These are phyloP conservation scores for Colletotrichum spaethianum DNA, from an alignment of 2,329 filamentous ascomycete species.

Conservation along the genomic window DNA sequence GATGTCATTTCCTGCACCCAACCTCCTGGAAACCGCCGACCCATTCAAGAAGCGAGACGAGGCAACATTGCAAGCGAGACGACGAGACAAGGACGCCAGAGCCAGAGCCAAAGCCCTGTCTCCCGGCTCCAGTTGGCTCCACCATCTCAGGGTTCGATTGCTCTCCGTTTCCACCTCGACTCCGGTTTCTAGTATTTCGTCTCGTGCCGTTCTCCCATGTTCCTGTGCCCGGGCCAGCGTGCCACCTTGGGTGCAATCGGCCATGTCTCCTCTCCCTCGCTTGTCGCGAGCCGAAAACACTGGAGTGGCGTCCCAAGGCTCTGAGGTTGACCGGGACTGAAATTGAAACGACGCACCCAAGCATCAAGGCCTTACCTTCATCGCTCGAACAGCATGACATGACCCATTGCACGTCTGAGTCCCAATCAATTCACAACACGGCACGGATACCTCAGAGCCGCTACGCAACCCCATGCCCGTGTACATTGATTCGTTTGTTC, in stretches of 20 bases:
- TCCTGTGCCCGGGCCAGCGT: not conserved
- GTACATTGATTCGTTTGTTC: not conserved
- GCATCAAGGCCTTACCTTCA: conserved; percentile 18
- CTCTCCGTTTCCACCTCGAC: not conserved
- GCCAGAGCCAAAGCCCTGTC: conserved; percentile 22
- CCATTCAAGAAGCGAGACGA: conserved; percentile 27
- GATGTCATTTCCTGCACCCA: conserved; percentile 39
- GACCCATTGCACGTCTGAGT: conserved; percentile 29
- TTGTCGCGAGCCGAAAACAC: conserved; percentile 16
- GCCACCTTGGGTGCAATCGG: not conserved
- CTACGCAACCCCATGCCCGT: not conserved
- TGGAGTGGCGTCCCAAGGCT: not conserved
- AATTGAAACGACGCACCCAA: conserved; percentile 31
- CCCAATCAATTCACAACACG: conserved; percentile 33
- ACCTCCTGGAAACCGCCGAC: conserved; percentile 17
- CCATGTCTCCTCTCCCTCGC: not conserved
- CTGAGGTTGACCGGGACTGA: conserved; percentile 18
- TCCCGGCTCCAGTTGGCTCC: conserved; percentile 20
- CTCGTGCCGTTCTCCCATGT: not conserved
- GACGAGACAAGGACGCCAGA: not conserved
- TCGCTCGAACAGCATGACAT: conserved; percentile 14
- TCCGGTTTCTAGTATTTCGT: not conserved
- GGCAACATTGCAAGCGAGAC: conserved; percentile 25
- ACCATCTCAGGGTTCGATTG: not conserved
- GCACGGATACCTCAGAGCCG: conserved; percentile 6